Evolutionary conservation across 2,329 filamentous ascomycete genomes (phyloP), one percentile per base, ranked within the genome.

Genomic region (Trichoderma guizhouense): DNA sequence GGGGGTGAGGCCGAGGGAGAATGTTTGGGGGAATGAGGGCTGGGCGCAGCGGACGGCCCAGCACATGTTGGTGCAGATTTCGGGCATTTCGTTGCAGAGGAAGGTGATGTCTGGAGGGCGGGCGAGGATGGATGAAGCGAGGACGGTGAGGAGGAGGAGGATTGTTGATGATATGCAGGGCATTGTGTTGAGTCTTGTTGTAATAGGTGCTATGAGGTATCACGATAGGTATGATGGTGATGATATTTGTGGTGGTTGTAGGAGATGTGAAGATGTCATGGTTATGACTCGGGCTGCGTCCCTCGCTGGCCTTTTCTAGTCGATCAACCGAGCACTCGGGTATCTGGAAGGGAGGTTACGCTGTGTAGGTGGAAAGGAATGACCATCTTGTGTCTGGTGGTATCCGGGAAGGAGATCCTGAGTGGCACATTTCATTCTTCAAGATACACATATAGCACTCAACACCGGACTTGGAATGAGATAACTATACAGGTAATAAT

Each of bases 51-150:
- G 75, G 51, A 73, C 64, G 61, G 75, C 75, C 71, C 74, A 76
- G 73, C 75, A 76, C 73, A 76, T 76, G 75, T 76, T 76, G 26
- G 71, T 73, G 71, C 75, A 76, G 43, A 76, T 64, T 14, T 76
- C 74, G 21, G 75, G 72, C 65, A 73, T 73, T 53, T 69, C 70
- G 67, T 73, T 60, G 71, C 75, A 75, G 30, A 69, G 39, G 60
- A 76, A 76, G 24, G 72, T 75, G 30, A 76, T 64, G 63, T 76
- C 75, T 39, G 75, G 75, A 6, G 74, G 73, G 1, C 61, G 34
- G 62, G 73, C 74, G 3, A 62, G 15, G 5, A 55, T 39, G 26
- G 47, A 7, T 11, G 51, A 18, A 24, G 63, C 26, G 36, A 73
- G 34, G 21, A 30, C n/a, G 8, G 53, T 32, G 55, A 69, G 53